Evolutionary conservation across 306 rosid genomes (phyloP), one percentile per base, ranked within the genome.

Genomic region (Prunus mira): DNA sequence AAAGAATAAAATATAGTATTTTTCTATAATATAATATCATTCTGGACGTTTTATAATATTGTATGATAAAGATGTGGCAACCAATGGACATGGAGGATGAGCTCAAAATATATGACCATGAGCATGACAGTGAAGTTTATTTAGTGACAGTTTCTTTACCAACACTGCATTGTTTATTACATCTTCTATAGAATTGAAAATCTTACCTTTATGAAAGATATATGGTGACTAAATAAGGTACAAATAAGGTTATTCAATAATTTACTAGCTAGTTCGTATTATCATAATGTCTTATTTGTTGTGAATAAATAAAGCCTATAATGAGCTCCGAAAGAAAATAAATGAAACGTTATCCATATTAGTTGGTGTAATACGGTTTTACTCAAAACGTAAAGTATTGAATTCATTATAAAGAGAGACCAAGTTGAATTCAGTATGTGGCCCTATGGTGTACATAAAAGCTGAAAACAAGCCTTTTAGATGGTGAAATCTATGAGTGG

Each of bases 401-500:
- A 47, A 15, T 58, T 43, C 10, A 4, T 9, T 9, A 0, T 12
- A 2, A 3, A 34, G 49, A 78, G 18, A 11, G 28, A 12, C 18
- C 20, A 20, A 15, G 50, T 28, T 54, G n/a, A 27, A 58, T 8
- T 54, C 5, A 62, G 65, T 25, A 50, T 22, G 55, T 24, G 24
- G 67, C 19, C 54, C 66, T 56, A 13, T 2, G 51, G 30, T 19
- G 50, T 22, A 41, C 76, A 22, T 41, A 41, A 22, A 72, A 20
- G 62, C n/a, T 41, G 32, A 46, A 76, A 67, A 30, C 50, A 9
- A 18, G 20, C 1, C 69, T 22, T 69, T 77, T 30, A 9, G 43
- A 78, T 72, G 64, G 54, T 49, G 76, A 69, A 56, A 54, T 58
- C 69, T 30, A 69, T 58, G 69, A 15, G 22, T 22, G 45, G 52